These are phyloP conservation scores for Xylona heveae DNA, from an alignment of 495 filamentous ascomycete species.

Conservation along the genomic window DNA sequence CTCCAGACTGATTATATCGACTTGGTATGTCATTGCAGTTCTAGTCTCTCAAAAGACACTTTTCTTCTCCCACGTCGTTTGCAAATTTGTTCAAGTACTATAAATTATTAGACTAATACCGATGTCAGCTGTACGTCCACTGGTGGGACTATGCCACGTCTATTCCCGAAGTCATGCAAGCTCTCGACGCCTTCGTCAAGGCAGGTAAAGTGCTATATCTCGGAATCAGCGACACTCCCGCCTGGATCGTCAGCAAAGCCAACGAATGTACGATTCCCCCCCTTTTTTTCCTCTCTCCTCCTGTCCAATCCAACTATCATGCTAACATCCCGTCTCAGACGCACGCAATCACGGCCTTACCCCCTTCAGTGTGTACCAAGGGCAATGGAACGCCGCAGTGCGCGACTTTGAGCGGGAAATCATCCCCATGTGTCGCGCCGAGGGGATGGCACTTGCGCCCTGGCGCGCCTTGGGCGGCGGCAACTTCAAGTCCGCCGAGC, in stretches of 20 bases:
- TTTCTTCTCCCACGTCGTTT: neutral
- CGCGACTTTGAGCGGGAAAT: slow-evolving; percentile 57
- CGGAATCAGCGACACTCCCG: slow-evolving; percentile 44
- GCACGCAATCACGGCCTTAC: slow-evolving; percentile 40
- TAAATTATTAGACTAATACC: too few relatives aligned
- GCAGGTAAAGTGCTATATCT: slow-evolving; percentile 50
- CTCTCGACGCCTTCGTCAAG: slow-evolving; percentile 33
- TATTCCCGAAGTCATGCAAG: slow-evolving; percentile 51
- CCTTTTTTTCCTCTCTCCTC: neutral
- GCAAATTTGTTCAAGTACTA: neutral
- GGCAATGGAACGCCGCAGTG: slow-evolving; percentile 32
- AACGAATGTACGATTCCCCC: slow-evolving; percentile 25
- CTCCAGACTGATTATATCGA: slow-evolving; percentile 47
- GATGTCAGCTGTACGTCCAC: slow-evolving; percentile 20
- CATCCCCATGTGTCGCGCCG: slow-evolving; percentile 37
- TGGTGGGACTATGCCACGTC: slow-evolving; percentile 44
- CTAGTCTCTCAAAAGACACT: slow-evolving; percentile 10
- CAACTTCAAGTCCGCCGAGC: slow-evolving; percentile 29
- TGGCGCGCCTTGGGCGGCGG: slow-evolving; percentile 46
- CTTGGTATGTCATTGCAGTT: slow-evolving; percentile 20
- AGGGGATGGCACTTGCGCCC: slow-evolving; percentile 49
- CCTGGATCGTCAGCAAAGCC: slow-evolving; percentile 47
- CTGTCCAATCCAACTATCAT: neutral
- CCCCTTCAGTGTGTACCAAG: slow-evolving; percentile 47
- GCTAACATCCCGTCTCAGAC: slow-evolving; percentile 10